Evolutionary conservation across 2,329 filamentous ascomycete species (phyloP), one percentile per base, ranked within the genome.

Genomic region (Aspergillus sp.): DNA sequence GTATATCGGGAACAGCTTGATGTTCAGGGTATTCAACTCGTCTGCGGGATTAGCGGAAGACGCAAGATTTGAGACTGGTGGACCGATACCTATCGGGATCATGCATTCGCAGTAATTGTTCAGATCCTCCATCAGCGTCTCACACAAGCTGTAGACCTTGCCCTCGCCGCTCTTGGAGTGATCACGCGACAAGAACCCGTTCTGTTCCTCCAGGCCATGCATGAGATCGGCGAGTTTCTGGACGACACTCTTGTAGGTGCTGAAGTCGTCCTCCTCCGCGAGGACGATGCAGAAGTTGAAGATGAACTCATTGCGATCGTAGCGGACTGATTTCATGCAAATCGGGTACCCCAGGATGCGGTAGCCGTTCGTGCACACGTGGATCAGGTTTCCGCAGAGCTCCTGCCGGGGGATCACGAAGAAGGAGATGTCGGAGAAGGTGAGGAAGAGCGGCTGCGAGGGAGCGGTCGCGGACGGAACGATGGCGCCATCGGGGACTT

Each of bases 31-130:
- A 70, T 96, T 97, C 55, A 91, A 86, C 61, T 96, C 91, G 71
- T 96, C 91, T 91, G 54, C 25, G 62, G 19, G 16, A 38, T 31
- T 34, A 38, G 20, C 11, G 45, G 34, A 13, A 10, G 45, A 25
- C n/a, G 47, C 19, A 7, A 52, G 50, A 23, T 17, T 43, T 16
- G n/a, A 7, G 21, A 20, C 23, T 44, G 31, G 40, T 44, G 29
- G 40, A 56, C 14, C 77, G 83, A 58, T 76, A 92, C 89, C 89
- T 58, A 97, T 93, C 0, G 92, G 92, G 65, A 97, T 96, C 92
- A 96, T 96, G 79, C 92, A 96, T 76, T 99, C 94, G 67, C 90
- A 92, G 67, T 97, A 99, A 64, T 95, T 95, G 68, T 97, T 97
- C 61, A 99, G 69, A 69, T 99, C 92, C 73, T 97, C 91, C 61